Percentiles rank a stretch among this genome's conserved stretches.
Evolutionary conservation across 2,329 filamentous ascomycete species (phyloP).

Genomic region (Cephalotrichum gorgonifer): DNA sequence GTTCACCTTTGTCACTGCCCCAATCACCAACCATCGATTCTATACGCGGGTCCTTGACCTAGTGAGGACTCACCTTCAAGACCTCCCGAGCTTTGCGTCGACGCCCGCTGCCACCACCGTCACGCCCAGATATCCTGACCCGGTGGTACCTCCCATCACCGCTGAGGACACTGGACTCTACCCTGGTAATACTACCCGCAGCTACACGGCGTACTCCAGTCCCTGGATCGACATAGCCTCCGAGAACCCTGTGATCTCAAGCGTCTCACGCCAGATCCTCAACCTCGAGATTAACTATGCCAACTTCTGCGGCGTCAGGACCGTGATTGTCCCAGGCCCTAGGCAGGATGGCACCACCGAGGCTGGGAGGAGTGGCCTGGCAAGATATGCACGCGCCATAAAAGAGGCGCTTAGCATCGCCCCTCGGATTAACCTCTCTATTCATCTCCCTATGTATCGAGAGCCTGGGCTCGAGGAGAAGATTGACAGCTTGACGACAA

Average conservation of each 20-base stretch:
- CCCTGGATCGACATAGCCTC: conserved; percentile 90
- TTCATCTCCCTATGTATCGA: conserved; percentile 77
- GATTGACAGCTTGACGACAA: conserved; percentile 39
- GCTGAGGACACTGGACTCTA: conserved; percentile 69
- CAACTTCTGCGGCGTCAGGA: conserved; percentile 83
- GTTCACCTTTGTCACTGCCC: conserved; percentile 72
- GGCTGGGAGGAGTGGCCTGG: conserved; percentile 38
- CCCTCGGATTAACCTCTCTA: conserved; percentile 66
- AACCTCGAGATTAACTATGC: conserved; percentile 90
- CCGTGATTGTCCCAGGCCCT: conserved; percentile 73
- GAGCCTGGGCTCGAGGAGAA: conserved; percentile 49
- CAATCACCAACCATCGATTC: conserved; percentile 67
- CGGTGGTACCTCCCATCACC: conserved; percentile 58
- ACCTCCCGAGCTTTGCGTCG: conserved; percentile 27
- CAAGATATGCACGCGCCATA: conserved; percentile 76
- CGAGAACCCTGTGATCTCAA: conserved; percentile 69
- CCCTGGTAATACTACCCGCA: conserved; percentile 57
- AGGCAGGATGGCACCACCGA: conserved; percentile 47
- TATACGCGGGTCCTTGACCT: conserved; percentile 56
- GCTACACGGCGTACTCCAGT: conserved; percentile 71
- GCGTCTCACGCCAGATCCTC: conserved; percentile 80
- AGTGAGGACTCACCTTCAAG: conserved; percentile 42
- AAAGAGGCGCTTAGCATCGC: conserved; percentile 69
- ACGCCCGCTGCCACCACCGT: conserved; percentile 26
- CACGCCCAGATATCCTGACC: conserved; percentile 40